These are phyloP conservation scores for Oenanthe javanica DNA, from an alignment of 140 eudicot species.

Conservation along the genomic window DNA sequence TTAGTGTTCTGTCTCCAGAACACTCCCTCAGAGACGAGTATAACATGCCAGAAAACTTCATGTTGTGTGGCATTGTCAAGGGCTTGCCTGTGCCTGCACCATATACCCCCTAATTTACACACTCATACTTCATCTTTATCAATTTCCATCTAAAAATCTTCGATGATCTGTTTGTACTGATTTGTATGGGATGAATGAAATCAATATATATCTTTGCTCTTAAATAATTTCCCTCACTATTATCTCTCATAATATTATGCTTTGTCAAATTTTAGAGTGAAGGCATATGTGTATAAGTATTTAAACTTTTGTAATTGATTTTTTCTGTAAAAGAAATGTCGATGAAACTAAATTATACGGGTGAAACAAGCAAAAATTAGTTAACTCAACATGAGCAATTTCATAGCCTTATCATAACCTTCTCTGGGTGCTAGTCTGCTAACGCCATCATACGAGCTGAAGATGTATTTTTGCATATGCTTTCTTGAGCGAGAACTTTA, in stretches of 20 bases:
- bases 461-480: not conserved
- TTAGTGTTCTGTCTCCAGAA: conserved; percentile 1
- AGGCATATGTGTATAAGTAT: no score
- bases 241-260: no score
- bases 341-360: no score
- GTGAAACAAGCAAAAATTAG: no score
- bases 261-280: no score
- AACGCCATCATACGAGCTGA: no score
- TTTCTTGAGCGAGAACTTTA: not conserved
- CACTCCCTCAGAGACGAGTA: not conserved
- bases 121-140: not conserved
- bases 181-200: not conserved
- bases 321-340: no score
- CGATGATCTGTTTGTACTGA: not conserved
- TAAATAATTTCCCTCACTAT: no score
- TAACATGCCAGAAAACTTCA: not conserved
- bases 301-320: no score
- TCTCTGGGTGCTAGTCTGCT: no score
- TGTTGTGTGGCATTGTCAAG: not conserved
- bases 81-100: conserved; percentile 1
- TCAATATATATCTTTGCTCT: conserved; percentile 4
- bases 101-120: not conserved
- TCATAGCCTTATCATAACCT: no score
- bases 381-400: no score
- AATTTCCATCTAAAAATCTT: not conserved